These are phyloP conservation scores for Pyrenula massariospora DNA, from an alignment of 495 filamentous ascomycete genomes.

Conservation along the genomic window DNA sequence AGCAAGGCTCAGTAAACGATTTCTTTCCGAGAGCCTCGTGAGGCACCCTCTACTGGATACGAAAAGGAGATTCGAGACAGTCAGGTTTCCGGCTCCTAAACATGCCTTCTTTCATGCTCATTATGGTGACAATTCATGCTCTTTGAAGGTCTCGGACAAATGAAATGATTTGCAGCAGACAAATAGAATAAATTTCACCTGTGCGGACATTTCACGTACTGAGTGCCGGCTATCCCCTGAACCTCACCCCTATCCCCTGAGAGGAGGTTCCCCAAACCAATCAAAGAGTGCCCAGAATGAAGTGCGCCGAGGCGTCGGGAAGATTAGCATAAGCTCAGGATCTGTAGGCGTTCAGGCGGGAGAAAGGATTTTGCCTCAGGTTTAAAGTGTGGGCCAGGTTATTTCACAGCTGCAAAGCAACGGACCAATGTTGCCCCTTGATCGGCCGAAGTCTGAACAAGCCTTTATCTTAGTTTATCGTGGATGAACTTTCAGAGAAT, in stretches of 20 bases:
- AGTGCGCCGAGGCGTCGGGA: background rate
- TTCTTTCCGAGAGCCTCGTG: too few species aligned
- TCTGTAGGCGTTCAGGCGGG: background rate
- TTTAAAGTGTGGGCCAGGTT: too few species aligned
- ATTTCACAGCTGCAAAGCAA: too few species aligned
- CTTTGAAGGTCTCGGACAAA: background rate
- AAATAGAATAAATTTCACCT: background rate
- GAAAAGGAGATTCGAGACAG: too few species aligned
- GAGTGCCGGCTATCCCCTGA: background rate
- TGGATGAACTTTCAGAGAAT: too few species aligned
- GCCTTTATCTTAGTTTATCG: background rate
- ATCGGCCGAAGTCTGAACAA: background rate
- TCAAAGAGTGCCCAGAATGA: background rate
- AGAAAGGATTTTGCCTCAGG: background rate
- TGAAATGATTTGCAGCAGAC: background rate
- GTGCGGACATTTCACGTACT: background rate
- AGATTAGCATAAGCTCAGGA: background rate
- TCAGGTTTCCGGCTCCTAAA: too few species aligned
- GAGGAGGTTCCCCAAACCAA: background rate
- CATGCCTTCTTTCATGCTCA: too few species aligned
- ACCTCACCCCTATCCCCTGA: background rate
- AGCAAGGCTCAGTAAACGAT: too few species aligned
- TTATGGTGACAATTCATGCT: too few species aligned
- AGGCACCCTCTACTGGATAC: too few species aligned
- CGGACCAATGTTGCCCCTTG: background rate